phyloP scores from a whole-genome alignment of 2,329 filamentous ascomycete species.

The Pseudocercospora fijiensis region DNA sequence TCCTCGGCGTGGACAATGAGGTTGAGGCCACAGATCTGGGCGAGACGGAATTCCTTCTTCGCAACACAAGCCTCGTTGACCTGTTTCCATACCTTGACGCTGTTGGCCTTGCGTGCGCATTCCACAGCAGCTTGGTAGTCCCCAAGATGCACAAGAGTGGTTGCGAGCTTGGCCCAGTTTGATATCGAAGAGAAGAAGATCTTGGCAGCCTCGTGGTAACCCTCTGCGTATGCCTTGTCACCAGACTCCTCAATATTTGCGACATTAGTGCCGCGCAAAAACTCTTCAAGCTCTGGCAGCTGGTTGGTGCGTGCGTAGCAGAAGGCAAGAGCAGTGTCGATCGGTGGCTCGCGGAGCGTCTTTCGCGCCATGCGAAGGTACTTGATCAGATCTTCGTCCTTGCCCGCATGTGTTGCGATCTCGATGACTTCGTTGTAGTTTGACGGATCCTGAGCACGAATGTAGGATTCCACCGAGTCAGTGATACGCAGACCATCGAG shows the following conservation, averaged over 20 bases:
- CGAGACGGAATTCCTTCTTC: slow-evolving; percentile 98
- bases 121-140: slow-evolving; percentile 98
- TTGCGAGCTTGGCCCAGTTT: slow-evolving; percentile 98
- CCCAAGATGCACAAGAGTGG: slow-evolving; percentile 91
- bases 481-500: slow-evolving; percentile 89
- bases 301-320: slow-evolving; percentile 90
- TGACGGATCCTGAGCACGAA: slow-evolving; percentile 85
- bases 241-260: slow-evolving; percentile 94
- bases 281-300: slow-evolving; percentile 91
- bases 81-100: slow-evolving; percentile 98
- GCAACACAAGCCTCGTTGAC: slow-evolving; percentile 93
- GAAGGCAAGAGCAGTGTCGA: slow-evolving; percentile 93
- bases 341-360: slow-evolving; percentile 86
- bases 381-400: slow-evolving; percentile 96
- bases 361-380: slow-evolving; percentile 96
- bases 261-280: slow-evolving; percentile 88
- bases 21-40: slow-evolving; percentile 98
- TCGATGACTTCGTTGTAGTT: slow-evolving; percentile 98
- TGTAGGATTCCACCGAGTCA: slow-evolving; percentile 95
- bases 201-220: slow-evolving; percentile 92
- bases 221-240: slow-evolving; percentile 96
- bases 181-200: slow-evolving; percentile 98
- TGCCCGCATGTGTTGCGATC: slow-evolving; percentile 88
- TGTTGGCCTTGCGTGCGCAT: slow-evolving; percentile 97
- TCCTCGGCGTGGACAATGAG: slow-evolving; percentile 97